Base-by-base conservation (phyloP, 2,329 filamentous ascomycete species). In the Cadophora sp. region DNA sequence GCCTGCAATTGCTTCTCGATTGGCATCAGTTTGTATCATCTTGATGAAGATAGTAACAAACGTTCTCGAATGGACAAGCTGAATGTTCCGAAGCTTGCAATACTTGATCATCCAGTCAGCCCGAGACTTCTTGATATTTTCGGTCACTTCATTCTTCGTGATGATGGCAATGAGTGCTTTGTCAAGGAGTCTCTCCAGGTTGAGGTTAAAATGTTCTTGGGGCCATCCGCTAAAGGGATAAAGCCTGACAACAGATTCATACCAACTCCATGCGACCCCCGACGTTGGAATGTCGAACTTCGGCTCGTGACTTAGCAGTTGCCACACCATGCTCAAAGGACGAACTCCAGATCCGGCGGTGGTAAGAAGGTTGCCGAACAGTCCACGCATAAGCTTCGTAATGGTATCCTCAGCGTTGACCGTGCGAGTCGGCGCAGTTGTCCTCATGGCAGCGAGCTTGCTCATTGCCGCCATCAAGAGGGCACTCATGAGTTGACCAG, bases 301-400 rank as follows among this genome's bases (percentile, higher is more conserved):
- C 2, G 71, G 69, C 27, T 73, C 48, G 16, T 43, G 34, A 19
- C 72, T 72, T 37, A 73, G 68, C 4, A 74, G 56, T 40, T 74
- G 73, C 71, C 72, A 73, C 1, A 73, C 68, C 73, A 74, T 74
- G 53, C 72, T 73, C 56, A 73, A 43, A 5, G 72, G 71, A 16
- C 69, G 68, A 1, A 70, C 68, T 3, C 75, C 74, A 11, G 74
- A 75, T 1, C 75, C 75, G 59, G 75, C 75, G 27, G 68, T 75
- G 24, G 75, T 76, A 63, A 76, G 53, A 2, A 76, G 64, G 68
- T 75, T 76, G 16, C 74, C 74, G 26, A 76, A 76, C 1, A 76
- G 66, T 22, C 75, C 75, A 26, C 74, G 71, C 73, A 76, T 76
- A 50, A 76, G 66, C 60, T 69, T 74, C 29, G 75, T 76, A 27